Base-by-base conservation (phyloP, 805 yeast genomes). In the Wickerhamiella lipophila region DNA sequence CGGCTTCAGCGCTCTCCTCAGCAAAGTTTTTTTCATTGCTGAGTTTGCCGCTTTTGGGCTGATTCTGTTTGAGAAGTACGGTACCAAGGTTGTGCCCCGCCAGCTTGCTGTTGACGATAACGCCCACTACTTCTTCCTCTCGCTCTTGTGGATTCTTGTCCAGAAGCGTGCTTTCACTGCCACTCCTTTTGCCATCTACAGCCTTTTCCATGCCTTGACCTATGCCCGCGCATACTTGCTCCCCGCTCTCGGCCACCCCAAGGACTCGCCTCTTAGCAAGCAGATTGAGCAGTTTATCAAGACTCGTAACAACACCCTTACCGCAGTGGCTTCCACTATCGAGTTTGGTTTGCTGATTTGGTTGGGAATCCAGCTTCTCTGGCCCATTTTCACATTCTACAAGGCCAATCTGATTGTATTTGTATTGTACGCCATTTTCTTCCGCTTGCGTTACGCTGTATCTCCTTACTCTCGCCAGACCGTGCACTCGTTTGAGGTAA, bases 191-290 rank as follows among this genome's bases (percentile, higher is more conserved):
- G 69, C 77, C 42, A 68, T 83, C 50, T 88, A 82, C 64, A 81
- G 96, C 6, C 61, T 79, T 16, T 87, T 89, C 76, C 96, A 88
- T 63, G 78, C 77, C 9, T 68, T 87, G 59, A 79, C 81, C 16
- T 89, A 84, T 68, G 55, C 74, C 49, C 77, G 81, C 56, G 71
- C 77, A 38, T 74, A 72, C 54, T 55, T 89, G 49, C 68, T 88
- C 47, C 95, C 96, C 35, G 68, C 76, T 5, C 65, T 78, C 21
- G 72, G 74, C 49, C 46, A 65, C 51, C 56, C 55, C 42, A 51
- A 66, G 32, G 56, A 62, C 12, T 30, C 39, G 15, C 26, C 58
- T 16, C 30, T 53, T n/a, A 53, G 63, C 26, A 49, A 56, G 36
- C 50, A 53, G 49, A 63, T 79, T 38, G 70, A 67, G 48, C 51